Conservation (phyloP, 306 rosid species). For the Sicyos edulis region DNA sequence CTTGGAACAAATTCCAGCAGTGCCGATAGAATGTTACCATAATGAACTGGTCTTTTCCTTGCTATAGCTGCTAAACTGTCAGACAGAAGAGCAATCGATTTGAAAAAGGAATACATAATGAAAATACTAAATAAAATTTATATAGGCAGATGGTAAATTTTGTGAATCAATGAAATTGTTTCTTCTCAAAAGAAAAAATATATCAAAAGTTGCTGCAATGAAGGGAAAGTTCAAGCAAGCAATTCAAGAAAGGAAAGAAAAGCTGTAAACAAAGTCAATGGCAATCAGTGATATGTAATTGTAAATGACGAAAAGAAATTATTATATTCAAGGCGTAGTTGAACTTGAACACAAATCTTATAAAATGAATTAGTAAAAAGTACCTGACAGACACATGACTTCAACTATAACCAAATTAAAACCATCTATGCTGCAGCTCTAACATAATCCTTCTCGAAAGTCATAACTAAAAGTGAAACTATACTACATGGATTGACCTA, state of each 20-base stretch:
- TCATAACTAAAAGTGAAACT: not conserved
- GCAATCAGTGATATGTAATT: not conserved
- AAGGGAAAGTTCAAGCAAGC: not conserved
- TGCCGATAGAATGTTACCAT: slow-evolving; percentile 50
- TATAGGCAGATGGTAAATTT: too few species aligned
- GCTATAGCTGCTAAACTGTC: slow-evolving; percentile 86
- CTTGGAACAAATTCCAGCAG: slow-evolving; percentile 75
- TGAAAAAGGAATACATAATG: slow-evolving; percentile 2
- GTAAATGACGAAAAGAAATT: not conserved
- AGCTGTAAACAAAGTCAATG: too few species aligned
- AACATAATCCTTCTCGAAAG: not conserved
- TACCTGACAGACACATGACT: not conserved
- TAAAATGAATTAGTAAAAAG: not conserved
- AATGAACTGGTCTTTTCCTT: slow-evolving; percentile 75
- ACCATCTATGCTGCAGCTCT: not conserved
- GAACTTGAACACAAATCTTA: not conserved
- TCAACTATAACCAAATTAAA: not conserved
- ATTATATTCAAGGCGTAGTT: not conserved
- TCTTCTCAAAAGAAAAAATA: too few species aligned
- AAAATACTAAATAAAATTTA: not conserved
- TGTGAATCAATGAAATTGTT: too few species aligned
- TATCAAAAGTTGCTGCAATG: slow-evolving; percentile 3
- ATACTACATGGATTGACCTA: not conserved
- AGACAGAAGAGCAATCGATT: slow-evolving; percentile 23
- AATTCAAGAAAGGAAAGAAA: slow-evolving; percentile 12